Percentiles rank a stretch among this genome's conserved stretches.
Evolutionary conservation across 345 rosid species (phyloP).

Genomic region (Cardiospermum halicacabum): DNA sequence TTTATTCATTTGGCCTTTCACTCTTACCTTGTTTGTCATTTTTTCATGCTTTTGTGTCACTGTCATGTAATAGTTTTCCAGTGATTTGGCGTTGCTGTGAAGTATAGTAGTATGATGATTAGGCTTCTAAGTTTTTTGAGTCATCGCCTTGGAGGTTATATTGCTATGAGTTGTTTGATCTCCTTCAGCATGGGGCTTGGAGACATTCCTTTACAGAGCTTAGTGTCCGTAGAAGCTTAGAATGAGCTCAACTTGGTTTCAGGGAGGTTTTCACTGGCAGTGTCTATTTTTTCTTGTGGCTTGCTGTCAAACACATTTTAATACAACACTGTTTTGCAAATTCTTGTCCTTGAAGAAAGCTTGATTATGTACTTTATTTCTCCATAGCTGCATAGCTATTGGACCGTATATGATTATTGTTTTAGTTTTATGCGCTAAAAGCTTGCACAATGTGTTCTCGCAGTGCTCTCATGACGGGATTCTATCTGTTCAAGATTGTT

Average conservation of each 20-base stretch:
- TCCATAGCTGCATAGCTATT: neutral
- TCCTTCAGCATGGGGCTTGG: neutral
- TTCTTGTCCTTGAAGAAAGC: neutral
- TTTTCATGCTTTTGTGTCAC: neutral
- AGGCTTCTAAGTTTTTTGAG: neutral
- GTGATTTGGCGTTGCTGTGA: neutral
- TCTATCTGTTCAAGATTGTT: slow-evolving; percentile 74
- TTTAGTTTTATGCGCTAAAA: slow-evolving; percentile 10
- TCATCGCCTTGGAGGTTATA: neutral
- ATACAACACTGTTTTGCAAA: neutral
- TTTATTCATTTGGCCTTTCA: neutral
- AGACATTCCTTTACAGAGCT: neutral
- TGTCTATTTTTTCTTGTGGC: neutral
- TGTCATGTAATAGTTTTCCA: neutral
- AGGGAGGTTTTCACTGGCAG: neutral
- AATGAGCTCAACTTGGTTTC: neutral
- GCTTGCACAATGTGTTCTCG: slow-evolving; percentile 24
- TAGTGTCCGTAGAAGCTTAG: neutral
- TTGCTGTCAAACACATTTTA: neutral
- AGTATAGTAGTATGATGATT: neutral
- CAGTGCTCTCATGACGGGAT: slow-evolving; percentile 88
- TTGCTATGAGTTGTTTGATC: neutral
- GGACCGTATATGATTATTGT: neutral
- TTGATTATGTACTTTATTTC: neutral
- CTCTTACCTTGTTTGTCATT: neutral